Conservation (phyloP, 805 yeast genomes). For the Ogataea angusta region DNA sequence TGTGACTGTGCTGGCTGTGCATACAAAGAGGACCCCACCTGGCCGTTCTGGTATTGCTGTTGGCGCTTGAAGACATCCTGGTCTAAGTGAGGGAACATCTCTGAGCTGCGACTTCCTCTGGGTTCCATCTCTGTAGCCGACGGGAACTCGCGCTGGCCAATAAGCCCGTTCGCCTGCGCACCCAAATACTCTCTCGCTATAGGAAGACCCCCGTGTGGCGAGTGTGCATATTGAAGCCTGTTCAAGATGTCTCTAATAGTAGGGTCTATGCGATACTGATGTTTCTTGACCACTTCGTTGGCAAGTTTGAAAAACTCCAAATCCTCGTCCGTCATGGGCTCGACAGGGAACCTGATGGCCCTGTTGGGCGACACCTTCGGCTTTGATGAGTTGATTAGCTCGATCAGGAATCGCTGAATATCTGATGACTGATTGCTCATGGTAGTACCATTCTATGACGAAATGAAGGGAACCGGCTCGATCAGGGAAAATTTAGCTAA, state of each 20-base stretch:
- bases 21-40: constrained; percentile 1
- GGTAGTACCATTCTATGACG: constrained; percentile 1
- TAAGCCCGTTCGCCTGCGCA: constrained; percentile 6
- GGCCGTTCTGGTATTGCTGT: not conserved
- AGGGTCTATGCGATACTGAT: constrained; percentile 51
- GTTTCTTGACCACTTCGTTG: constrained; percentile 51
- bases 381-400: constrained; percentile 28
- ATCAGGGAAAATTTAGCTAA: not conserved
- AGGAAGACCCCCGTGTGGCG: constrained; percentile 57
- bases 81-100: constrained; percentile 12
- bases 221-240: constrained; percentile 54
- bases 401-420: constrained; percentile 23
- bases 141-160: constrained; percentile 2
- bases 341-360: constrained; percentile 17
- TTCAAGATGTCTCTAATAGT: constrained; percentile 57
- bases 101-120: constrained; percentile 4
- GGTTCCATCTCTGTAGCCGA: not conserved
- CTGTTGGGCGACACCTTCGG: constrained; percentile 26
- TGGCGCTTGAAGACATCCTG: constrained; percentile 8
- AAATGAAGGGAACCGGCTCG: not conserved
- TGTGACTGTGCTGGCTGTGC: constrained; percentile 3
- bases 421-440: constrained; percentile 17
- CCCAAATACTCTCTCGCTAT: constrained; percentile 25
- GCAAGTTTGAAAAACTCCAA: constrained; percentile 55
- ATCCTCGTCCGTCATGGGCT: constrained; percentile 44